Conservation (phyloP, 371 early-diverging fungal species). For the Syncephalastrum sp. region DNA sequence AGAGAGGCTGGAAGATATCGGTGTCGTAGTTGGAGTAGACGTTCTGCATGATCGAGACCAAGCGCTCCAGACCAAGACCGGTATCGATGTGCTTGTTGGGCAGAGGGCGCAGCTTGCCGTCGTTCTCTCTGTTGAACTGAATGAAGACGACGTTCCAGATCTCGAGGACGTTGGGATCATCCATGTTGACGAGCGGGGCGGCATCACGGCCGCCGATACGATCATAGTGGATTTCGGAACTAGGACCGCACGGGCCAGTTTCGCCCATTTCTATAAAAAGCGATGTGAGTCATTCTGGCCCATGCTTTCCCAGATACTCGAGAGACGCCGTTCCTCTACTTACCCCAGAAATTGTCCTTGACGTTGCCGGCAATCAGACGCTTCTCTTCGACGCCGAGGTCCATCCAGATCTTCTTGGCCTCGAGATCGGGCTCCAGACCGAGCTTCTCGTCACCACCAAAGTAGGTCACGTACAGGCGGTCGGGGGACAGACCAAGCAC, state of each 20-base stretch:
- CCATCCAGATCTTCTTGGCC: constrained; percentile 92
- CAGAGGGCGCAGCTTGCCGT: constrained; percentile 85
- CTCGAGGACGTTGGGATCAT: constrained; percentile 99
- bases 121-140: constrained; percentile 98
- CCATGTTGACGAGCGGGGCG: constrained; percentile 93
- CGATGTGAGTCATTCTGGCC: not conserved
- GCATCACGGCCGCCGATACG: constrained; percentile 98
- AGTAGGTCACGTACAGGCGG: constrained; percentile 98
- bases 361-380: constrained; percentile 89
- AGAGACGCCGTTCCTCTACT: constrained; percentile 2
- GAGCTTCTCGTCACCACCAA: constrained; percentile 88
- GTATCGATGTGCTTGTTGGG: constrained; percentile 99
- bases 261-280: constrained; percentile 93
- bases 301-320: not conserved
- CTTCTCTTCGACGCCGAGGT: constrained; percentile 83
- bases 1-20: constrained; percentile 89
- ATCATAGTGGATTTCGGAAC: constrained; percentile 99
- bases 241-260: constrained; percentile 99
- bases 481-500: constrained; percentile 86
- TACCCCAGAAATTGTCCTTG: constrained; percentile 99
- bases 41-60: constrained; percentile 96
- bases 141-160: constrained; percentile 99
- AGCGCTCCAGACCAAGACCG: constrained; percentile 99
- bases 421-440: constrained; percentile 91
- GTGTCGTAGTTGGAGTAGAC: constrained; percentile 99